Conservation (phyloP, 768 basidiomycete species). For the Xerocomus potaroensis region DNA sequence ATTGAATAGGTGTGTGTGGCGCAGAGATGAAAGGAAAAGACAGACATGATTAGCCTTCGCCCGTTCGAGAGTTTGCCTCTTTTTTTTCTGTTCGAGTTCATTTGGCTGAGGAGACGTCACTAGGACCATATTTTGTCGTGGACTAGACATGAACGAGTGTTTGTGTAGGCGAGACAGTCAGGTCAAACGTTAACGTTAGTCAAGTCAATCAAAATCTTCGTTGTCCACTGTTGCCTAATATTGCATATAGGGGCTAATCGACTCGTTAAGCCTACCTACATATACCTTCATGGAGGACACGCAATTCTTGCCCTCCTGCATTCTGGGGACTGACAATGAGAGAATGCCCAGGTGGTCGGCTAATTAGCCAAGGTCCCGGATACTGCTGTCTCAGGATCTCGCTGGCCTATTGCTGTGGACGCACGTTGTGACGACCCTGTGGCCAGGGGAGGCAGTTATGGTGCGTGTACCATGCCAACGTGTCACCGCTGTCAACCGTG, state of each 20-base stretch:
- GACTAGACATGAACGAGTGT: slow-evolving; percentile 3
- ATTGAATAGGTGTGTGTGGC: not conserved
- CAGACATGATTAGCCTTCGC: slow-evolving; percentile 57
- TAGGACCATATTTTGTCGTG: slow-evolving; percentile 18
- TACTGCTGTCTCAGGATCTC: too few species aligned
- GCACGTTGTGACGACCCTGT: too few species aligned
- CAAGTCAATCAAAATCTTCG: too few species aligned
- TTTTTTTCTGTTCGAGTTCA: slow-evolving; percentile 35
- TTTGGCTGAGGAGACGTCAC: slow-evolving; percentile 22
- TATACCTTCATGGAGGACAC: too few species aligned
- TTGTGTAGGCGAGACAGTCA: not conserved
- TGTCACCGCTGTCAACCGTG: too few species aligned
- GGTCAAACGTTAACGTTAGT: too few species aligned
- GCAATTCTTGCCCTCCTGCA: too few species aligned
- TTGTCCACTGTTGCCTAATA: not conserved
- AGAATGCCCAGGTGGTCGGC: too few species aligned
- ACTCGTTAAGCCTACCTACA: not conserved
- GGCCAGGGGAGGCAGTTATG: not conserved
- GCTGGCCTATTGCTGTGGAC: too few species aligned
- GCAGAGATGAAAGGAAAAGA: not conserved
- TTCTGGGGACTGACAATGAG: too few species aligned
- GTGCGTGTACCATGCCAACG: not conserved
- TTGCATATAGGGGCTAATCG: not conserved
- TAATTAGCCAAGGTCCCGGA: too few species aligned
- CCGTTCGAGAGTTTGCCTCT: slow-evolving; percentile 50